phyloP scores from a whole-genome alignment of 2,329 filamentous ascomycete species.

The Fusarium sp. region DNA sequence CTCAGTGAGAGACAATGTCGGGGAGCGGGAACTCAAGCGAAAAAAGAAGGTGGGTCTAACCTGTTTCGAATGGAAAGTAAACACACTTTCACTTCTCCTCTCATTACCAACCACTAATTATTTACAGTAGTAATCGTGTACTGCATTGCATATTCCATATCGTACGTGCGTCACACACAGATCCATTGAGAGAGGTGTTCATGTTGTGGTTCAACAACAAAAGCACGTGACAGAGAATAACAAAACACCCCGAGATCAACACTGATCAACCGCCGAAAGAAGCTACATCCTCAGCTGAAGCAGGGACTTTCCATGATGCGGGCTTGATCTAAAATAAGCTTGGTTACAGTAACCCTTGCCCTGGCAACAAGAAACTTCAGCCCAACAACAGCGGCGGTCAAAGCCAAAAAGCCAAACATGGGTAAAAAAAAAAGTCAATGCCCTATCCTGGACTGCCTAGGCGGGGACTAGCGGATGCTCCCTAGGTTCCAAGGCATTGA shows the following conservation, averaged over 20 bases:
- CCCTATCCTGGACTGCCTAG: conserved; percentile 10
- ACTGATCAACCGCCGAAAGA: not conserved
- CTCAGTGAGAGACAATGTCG: conserved; percentile 2
- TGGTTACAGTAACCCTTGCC: conserved; percentile 22
- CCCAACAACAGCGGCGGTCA: conserved; percentile 39
- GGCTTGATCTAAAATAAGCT: conserved; percentile 17
- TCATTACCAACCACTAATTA: conserved; percentile 4
- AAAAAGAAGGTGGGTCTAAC: conserved; percentile 30
- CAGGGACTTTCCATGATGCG: conserved; percentile 10
- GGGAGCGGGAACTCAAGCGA: conserved; percentile 31
- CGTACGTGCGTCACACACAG: conserved; percentile 35
- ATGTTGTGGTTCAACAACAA: conserved; percentile 31
- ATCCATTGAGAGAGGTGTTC: not conserved
- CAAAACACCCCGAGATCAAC: conserved; percentile 1
- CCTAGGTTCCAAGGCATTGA: conserved; percentile 33
- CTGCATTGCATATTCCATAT: not conserved
- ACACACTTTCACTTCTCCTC: conserved; percentile 22
- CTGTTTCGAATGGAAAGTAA: conserved; percentile 43
- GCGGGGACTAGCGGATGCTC: conserved; percentile 33
- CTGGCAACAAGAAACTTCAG: conserved; percentile 30
- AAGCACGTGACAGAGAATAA: conserved; percentile 12
- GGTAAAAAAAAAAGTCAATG: conserved; percentile 21
- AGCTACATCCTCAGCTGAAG: not conserved
- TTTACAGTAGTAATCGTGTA: conserved; percentile 9
- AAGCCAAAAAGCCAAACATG: not conserved